Conservation (phyloP, 805 yeast genomes). For the Suhomyces sp. region DNA sequence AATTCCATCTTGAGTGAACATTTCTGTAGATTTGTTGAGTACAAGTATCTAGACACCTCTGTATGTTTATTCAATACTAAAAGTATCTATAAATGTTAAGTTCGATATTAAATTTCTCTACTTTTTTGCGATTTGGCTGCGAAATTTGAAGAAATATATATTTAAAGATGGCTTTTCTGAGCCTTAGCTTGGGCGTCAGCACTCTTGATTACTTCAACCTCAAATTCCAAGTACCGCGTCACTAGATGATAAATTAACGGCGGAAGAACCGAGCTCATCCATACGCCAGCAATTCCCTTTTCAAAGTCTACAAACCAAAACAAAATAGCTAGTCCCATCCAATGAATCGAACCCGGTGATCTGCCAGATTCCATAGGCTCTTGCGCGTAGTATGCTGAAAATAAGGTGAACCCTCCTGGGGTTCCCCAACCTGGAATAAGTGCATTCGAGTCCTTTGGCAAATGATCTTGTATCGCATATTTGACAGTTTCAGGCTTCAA, state of each 20-base stretch:
- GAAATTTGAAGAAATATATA: background rate
- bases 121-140: background rate
- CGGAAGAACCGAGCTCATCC: conserved; percentile 40
- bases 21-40: background rate
- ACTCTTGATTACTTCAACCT: conserved; percentile 13
- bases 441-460: conserved; percentile 28
- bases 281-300: conserved; percentile 37
- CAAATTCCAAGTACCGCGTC: conserved; percentile 21
- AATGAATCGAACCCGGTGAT: conserved; percentile 32
- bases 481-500: conserved; percentile 27
- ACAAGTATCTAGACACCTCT: background rate
- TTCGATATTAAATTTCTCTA: too few relatives aligned
- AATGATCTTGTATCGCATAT: conserved; percentile 32
- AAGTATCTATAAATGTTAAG: background rate
- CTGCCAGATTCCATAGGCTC: conserved; percentile 25
- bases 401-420: conserved; percentile 17
- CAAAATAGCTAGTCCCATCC: conserved; percentile 42
- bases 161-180: background rate
- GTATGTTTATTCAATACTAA: background rate
- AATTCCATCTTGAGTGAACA: background rate
- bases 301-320: conserved; percentile 41
- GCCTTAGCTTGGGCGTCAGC: background rate
- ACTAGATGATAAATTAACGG: conserved; percentile 21
- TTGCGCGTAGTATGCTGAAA: background rate
- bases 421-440: conserved; percentile 36